phyloP scores from a whole-genome alignment of 1,284 basidiomycete genomes.

The Leccinum pallidistipes region DNA sequence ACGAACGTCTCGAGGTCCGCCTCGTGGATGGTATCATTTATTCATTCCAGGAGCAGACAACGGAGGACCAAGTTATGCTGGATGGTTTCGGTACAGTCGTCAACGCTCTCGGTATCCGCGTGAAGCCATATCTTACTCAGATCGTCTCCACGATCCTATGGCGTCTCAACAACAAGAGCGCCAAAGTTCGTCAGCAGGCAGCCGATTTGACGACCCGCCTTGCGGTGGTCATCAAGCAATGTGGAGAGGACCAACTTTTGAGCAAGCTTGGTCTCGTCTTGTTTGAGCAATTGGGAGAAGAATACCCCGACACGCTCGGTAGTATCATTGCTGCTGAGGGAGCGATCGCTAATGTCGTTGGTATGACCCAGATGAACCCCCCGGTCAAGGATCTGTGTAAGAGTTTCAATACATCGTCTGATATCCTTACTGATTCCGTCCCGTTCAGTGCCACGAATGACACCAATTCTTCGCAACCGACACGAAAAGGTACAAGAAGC shows the following conservation, averaged over 20 bases:
- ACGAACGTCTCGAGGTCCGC: constrained; percentile 91
- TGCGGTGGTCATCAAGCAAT: constrained; percentile 98
- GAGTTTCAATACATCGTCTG: constrained; percentile 34
- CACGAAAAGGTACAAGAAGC: constrained; percentile 99
- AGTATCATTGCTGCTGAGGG: constrained; percentile 99
- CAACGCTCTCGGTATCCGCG: constrained; percentile 94
- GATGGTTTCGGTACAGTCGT: constrained; percentile 98
- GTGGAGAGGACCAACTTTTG: constrained; percentile 93
- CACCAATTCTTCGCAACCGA: constrained; percentile 96
- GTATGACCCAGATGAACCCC: constrained; percentile 99
- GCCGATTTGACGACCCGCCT: constrained; percentile 85
- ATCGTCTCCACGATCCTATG: constrained; percentile 99
- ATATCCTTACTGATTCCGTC: constrained; percentile 12
- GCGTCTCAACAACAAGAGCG: constrained; percentile 99
- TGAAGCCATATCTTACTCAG: constrained; percentile 98
- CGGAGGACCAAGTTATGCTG: constrained; percentile 98
- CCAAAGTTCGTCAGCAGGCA: constrained; percentile 98
- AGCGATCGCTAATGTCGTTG: constrained; percentile 98
- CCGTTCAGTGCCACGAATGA: constrained; percentile 91
- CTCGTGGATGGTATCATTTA: constrained; percentile 99
- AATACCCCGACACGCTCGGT: constrained; percentile 98
- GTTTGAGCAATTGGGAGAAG: constrained; percentile 98
- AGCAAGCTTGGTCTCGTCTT: constrained; percentile 97
- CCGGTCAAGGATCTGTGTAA: constrained; percentile 96
- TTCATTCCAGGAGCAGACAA: constrained; percentile 99